A percentile compares a stretch with the other conserved stretches of the same genome.
phyloP scores from a whole-genome alignment of 306 rosid genomes.

The Cucumis sativus region DNA sequence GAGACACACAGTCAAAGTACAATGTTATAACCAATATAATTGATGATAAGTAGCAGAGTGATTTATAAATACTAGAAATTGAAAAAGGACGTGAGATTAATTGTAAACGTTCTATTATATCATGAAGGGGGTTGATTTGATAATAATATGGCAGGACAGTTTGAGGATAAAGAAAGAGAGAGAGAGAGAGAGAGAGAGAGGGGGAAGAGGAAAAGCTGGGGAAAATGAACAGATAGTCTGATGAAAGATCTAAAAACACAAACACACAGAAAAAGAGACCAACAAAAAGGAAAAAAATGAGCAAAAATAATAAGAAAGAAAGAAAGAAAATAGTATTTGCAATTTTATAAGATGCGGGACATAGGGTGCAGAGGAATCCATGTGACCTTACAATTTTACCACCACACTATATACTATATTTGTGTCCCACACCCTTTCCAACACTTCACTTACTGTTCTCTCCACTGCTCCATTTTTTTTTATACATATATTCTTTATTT shows the following conservation, averaged over 20 bases:
- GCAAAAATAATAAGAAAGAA: background rate
- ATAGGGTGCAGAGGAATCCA: slow-evolving; percentile 62
- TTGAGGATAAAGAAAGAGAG: background rate
- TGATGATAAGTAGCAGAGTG: no score
- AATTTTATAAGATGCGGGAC: slow-evolving; percentile 25
- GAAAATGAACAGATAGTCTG: slow-evolving; percentile 35
- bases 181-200: no score
- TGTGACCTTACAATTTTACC: slow-evolving; percentile 40
- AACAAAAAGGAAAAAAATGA: background rate
- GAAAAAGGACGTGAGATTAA: no score
- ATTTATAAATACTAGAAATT: no score
- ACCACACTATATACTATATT: slow-evolving; percentile 12
- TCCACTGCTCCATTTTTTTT: background rate
- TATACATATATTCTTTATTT: background rate
- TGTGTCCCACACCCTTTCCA: slow-evolving; percentile 21
- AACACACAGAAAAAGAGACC: background rate
- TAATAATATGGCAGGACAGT: slow-evolving; percentile 48
- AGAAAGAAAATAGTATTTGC: background rate
- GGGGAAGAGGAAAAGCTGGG: slow-evolving; percentile 42
- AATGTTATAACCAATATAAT: no score
- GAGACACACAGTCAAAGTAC: no score
- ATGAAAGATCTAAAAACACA: slow-evolving; percentile 31
- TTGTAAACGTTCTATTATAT: no score
- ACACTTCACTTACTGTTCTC: slow-evolving; percentile 3
- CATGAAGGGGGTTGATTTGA: slow-evolving; percentile 27